phyloP scores from a whole-genome alignment of 306 rosid genomes.

The Trifolium repens region DNA sequence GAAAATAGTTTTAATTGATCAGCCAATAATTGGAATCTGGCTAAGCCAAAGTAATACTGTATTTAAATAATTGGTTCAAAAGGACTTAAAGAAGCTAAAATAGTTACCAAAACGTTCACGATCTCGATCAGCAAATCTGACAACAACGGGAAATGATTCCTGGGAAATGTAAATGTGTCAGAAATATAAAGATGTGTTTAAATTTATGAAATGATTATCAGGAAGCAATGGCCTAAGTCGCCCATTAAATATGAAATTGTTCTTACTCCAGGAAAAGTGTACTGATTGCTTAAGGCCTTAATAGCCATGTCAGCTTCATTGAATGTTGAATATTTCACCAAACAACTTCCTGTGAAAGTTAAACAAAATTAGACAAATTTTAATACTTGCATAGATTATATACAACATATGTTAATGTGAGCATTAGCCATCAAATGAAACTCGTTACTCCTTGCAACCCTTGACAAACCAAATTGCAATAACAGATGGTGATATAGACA shows the following conservation, averaged over 20 bases:
- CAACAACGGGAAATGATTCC: conserved; percentile 68
- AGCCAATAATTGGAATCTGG: conserved; percentile 18
- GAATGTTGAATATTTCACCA: conserved; percentile 72
- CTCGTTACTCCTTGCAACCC: conserved; percentile 29
- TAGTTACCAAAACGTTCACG: conserved; percentile 70
- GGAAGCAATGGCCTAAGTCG: conserved; percentile 28
- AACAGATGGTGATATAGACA: conserved; percentile 27
- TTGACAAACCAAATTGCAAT: conserved; percentile 32
- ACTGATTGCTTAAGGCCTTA: conserved; percentile 67
- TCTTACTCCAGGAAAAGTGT: conserved; percentile 83
- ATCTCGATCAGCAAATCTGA: conserved; percentile 76
- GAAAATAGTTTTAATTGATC: conserved; percentile 22
- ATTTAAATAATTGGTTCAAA: conserved; percentile 26
- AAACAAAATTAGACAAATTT: conserved; percentile 37
- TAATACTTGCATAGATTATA: conserved; percentile 22
- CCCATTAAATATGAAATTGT: conserved; percentile 22
- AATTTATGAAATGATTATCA: conserved; percentile 39
- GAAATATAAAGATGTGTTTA: conserved; percentile 32
- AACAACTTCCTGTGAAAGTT: conserved; percentile 76
- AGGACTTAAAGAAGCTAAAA: conserved; percentile 27
- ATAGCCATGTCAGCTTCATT: conserved; percentile 84
- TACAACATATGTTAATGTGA: conserved; percentile 22
- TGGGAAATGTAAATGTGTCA: conserved; percentile 43
- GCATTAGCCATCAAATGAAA: conserved; percentile 26
- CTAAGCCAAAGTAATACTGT: conserved; percentile 10